Percentiles rank a stretch among this genome's conserved stretches.
phyloP scores from a whole-genome alignment of 2,329 filamentous ascomycete genomes.

The Diaporthe citriasiana region DNA sequence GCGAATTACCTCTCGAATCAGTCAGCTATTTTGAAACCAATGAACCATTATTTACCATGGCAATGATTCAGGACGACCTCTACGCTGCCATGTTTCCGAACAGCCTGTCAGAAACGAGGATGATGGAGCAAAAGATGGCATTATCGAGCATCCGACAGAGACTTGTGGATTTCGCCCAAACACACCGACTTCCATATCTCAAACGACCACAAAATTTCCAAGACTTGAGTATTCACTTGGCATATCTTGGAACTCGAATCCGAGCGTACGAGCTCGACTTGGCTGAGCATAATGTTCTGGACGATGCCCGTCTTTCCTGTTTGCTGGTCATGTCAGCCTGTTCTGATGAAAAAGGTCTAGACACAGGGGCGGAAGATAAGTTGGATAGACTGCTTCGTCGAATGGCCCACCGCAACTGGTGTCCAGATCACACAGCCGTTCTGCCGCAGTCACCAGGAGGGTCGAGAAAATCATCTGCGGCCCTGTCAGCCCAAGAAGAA shows the following conservation, averaged over 20 bases:
- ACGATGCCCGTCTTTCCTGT: slow-evolving; percentile 17
- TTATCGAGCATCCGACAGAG: neutral
- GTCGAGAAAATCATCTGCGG: neutral
- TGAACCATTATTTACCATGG: neutral
- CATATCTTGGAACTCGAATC: slow-evolving; percentile 22
- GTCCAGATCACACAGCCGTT: neutral
- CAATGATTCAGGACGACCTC: slow-evolving; percentile 16
- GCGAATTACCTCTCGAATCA: neutral
- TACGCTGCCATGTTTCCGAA: neutral
- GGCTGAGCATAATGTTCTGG: neutral
- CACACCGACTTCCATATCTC: neutral
- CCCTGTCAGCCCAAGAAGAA: neutral
- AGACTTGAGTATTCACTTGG: slow-evolving; percentile 16
- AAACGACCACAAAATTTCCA: neutral
- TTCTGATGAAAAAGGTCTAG: neutral
- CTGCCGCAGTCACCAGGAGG: neutral
- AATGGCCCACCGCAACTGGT: slow-evolving; percentile 4
- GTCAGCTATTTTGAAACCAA: neutral
- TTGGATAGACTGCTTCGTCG: neutral
- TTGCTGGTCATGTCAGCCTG: neutral
- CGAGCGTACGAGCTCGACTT: slow-evolving; percentile 14
- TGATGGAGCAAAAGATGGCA: neutral
- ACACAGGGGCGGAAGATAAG: neutral
- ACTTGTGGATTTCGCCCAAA: neutral
- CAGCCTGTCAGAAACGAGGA: neutral